Evolutionary conservation across 257 asterid species (phyloP), one percentile per base, ranked within the genome.

Genomic region (Fraxinus excelsior): DNA sequence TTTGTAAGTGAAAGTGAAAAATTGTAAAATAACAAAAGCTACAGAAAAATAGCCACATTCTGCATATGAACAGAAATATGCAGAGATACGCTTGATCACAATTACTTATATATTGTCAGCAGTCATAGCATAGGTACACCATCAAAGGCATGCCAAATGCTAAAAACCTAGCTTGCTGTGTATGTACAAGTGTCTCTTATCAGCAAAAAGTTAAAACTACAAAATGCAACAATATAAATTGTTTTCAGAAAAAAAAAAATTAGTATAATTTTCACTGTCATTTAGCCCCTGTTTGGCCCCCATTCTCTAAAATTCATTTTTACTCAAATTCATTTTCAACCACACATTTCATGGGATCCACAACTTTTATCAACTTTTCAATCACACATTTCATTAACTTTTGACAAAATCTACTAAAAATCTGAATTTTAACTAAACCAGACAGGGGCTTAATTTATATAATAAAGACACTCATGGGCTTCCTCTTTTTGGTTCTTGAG

Each of bases 21-120:
- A 21, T 3, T 29, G 73, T 51, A 73, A 74, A 70, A 34, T 64
- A 53, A 51, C 44, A 29, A 66, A 72, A 46, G 64, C 25, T 12
- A 37, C 72, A 72, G 37, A 49, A 34, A 35, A 44, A 13, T 28
- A 16, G 14, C 66, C 70, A 80, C 40, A 71, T 18, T 37, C 66
- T 34, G 60, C 65, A 51, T 66, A 77, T 38, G 68, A 69, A 67
- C 77, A 53, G 58, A 69, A 53, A 70, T 73, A 77, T 10, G 56
- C 53, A 53, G 67, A 49, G 66, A 66, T 32, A 75, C 53, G 34
- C 58, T 49, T 12, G 42, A 7, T 26, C 67, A 74, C 26, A 76
- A 71, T 67, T 72, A 37, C 73, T 76, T 29, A 70, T 70, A 65
- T n/a, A 53, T 37, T 69, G 42, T 73, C 51, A 13, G 53, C 18